phyloP scores from a whole-genome alignment of 2,329 filamentous ascomycete genomes.

The Exophiala sideris region DNA sequence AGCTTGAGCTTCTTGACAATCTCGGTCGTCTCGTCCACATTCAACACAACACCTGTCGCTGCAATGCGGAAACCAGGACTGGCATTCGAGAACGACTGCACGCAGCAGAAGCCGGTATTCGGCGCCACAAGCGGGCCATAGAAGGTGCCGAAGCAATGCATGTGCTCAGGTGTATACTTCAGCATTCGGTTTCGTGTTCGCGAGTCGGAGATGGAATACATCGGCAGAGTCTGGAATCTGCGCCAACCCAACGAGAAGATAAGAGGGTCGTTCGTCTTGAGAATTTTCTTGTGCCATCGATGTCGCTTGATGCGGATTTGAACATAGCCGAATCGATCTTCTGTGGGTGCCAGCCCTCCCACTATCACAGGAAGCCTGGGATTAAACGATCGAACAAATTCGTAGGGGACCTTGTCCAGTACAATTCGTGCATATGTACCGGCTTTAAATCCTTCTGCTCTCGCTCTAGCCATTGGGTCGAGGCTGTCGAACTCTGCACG shows the following conservation, averaged over 20 bases:
- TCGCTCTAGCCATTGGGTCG: constrained; percentile 75
- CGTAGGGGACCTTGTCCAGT: constrained; percentile 81
- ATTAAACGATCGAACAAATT: constrained; percentile 82
- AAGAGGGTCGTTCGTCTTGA: constrained; percentile 95
- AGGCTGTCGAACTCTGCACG: constrained; percentile 85
- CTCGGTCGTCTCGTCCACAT: constrained; percentile 91
- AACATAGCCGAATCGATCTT: constrained; percentile 92
- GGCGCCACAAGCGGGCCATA: constrained; percentile 93
- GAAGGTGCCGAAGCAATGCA: constrained; percentile 97
- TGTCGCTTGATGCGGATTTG: constrained; percentile 97
- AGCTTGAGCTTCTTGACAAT: constrained; percentile 99
- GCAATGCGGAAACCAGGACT: constrained; percentile 91
- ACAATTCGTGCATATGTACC: constrained; percentile 92
- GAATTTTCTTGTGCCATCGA: constrained; percentile 97
- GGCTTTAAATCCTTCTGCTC: constrained; percentile 85
- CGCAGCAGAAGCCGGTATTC: constrained; percentile 91
- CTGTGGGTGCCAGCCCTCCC: constrained; percentile 86
- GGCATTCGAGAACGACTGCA: constrained; percentile 80
- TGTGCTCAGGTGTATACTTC: constrained; percentile 98
- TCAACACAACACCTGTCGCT: constrained; percentile 88
- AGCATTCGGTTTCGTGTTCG: constrained; percentile 94
- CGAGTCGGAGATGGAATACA: constrained; percentile 94
- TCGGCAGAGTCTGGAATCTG: constrained; percentile 84
- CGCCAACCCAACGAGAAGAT: constrained; percentile 97
- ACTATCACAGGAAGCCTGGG: constrained; percentile 79